Evolutionary conservation across 1,139 yeast species (phyloP).

Genomic region (Citeromyces siamensis): DNA sequence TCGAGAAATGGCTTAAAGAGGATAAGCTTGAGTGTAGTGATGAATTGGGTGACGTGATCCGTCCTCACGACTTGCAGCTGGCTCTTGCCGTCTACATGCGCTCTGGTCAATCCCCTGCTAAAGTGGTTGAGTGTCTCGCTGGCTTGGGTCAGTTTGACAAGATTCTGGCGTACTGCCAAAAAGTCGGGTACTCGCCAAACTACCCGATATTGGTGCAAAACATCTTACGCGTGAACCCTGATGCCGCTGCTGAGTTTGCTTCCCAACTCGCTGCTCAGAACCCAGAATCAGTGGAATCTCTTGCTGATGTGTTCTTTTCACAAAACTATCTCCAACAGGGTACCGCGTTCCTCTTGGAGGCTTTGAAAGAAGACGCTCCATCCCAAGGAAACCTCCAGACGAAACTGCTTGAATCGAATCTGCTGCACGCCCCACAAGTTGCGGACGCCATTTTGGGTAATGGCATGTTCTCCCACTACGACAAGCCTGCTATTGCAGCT

Average conservation of each 20-base stretch:
- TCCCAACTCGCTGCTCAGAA: conserved; percentile 62
- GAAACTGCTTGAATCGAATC: conserved; percentile 82
- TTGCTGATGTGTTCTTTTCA: conserved; percentile 89
- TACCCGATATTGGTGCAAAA: conserved; percentile 84
- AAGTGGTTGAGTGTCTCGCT: conserved; percentile 87
- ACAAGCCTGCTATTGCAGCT: conserved; percentile 83
- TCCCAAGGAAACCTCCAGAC: conserved; percentile 96
- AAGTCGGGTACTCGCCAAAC: conserved; percentile 83
- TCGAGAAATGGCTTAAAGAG: conserved; percentile 95
- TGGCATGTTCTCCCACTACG: conserved; percentile 92
- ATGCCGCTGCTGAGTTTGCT: conserved; percentile 96
- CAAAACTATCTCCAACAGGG: conserved; percentile 97
- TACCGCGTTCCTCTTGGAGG: conserved; percentile 95
- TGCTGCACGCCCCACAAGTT: conserved; percentile 96
- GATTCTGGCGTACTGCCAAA: conserved; percentile 87
- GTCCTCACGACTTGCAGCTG: conserved; percentile 72
- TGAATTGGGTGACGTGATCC: conserved; percentile 93
- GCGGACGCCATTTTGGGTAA: conserved; percentile 98
- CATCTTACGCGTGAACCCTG: conserved; percentile 89
- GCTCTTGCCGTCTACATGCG: conserved; percentile 89
- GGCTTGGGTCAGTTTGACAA: conserved; percentile 96
- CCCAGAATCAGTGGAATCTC: conserved; percentile 66
- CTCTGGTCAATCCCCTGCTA: conserved; percentile 62
- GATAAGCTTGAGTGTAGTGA: conserved; percentile 90
- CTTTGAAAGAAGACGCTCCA: conserved; percentile 87